Percentiles rank a stretch among this genome's conserved stretches.
These are phyloP conservation scores for Stenogyne calaminthoides DNA, from an alignment of 305 asterid genomes.

Conservation along the genomic window DNA sequence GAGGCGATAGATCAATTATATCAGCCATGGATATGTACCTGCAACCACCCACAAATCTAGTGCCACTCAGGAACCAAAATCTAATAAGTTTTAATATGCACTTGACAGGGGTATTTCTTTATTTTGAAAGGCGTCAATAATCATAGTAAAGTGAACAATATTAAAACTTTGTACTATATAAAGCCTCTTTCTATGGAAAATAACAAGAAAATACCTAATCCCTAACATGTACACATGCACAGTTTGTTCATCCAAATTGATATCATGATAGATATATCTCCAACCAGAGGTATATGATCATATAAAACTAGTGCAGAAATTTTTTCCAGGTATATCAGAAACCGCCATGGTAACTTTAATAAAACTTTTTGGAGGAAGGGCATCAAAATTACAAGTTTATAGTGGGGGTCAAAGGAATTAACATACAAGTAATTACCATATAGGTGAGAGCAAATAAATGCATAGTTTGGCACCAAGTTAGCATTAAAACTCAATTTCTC, in stretches of 20 bases:
- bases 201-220: background rate
- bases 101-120: background rate
- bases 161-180: background rate
- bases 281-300: constrained; percentile 6
- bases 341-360: background rate
- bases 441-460: constrained; percentile 1
- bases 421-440: background rate
- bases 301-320: background rate
- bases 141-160: background rate
- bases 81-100: too few relatives aligned
- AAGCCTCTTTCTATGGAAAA: background rate
- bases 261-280: background rate
- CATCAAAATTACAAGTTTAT: background rate
- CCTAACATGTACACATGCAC: background rate
- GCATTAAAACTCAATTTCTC: background rate
- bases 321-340: background rate
- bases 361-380: background rate
- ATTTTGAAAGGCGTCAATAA: background rate
- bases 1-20: constrained; percentile 64
- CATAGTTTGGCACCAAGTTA: constrained; percentile 10
- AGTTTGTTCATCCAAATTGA: background rate
- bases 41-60: constrained; percentile 31
- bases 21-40: constrained; percentile 88
- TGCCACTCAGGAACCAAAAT: constrained; percentile 6
- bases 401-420: constrained; percentile 12